Base-by-base conservation (phyloP, 495 filamentous ascomycete species). In the Penicillium cinerascens region DNA sequence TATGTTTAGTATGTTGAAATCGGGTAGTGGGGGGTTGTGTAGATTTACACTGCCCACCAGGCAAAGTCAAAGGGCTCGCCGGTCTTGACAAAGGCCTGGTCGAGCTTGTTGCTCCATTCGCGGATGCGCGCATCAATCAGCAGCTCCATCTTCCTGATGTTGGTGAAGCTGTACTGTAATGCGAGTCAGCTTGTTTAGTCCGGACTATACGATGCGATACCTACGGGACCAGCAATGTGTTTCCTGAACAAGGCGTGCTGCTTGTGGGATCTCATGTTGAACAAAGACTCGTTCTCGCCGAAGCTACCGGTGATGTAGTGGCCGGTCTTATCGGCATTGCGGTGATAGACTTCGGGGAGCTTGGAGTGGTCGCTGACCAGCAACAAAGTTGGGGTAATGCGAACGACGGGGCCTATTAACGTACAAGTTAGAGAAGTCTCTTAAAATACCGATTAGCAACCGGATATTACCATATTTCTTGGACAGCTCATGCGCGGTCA, bases 261-360 rank as follows among this genome's bases (percentile, higher is more conserved):
- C 47, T 79, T 75, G 55, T 80, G 73, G 29, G 67, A 67, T 38
- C 72, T 71, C 60, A 76, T 77, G 42, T 76, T 79, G 55, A 79
- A 79, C 51, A 79, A 51, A 13, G 69, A 68, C 50, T 76, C 71
- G 11, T 66, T 67, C 37, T 79, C 71, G 8, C 77, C 77, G 36
- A 78, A 78, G 5, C 70, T 67, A 13, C 75, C 76, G 1, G 77
- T 74, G 40, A 74, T 77, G 45, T 82, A 82, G 49, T 79, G 75
- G 4, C 72, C 70, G 1, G 77, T 76, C 49, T 83, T 84, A 64
- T 81, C 78, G 11, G 73, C 78, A 54, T 76, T 70, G 47, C 76
- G 72, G 52, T 80, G 73, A 61, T 82, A 82, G 33, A 82, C 64
- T 6, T 76, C 66, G 0, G 78, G 78, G n/a, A 82, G 69, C 23